Evolutionary conservation across 169 alveolate genomes (phyloP), one percentile per base, ranked within the genome.

Genomic region (Amoebophrya sp.): DNA sequence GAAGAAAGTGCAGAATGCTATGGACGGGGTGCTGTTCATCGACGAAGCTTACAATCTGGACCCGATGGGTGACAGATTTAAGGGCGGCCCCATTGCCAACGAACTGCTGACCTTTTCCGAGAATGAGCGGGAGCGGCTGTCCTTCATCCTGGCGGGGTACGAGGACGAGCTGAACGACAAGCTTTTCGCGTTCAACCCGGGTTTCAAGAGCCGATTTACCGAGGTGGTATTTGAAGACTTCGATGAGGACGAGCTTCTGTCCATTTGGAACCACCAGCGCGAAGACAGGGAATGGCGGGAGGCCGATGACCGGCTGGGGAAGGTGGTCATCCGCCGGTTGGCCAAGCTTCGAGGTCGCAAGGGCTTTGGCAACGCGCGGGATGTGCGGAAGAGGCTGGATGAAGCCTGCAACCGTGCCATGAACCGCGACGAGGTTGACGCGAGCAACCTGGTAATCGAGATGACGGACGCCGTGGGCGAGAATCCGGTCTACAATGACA

Each of bases 361-460:
- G 53, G 93, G 93, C 77, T 92, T 92, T 77, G 91, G 93, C 77
- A 92, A 92, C 38, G 93, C 93, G 47, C 29, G 93, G 23, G 93
- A 0, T 12, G 89, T 77, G 40, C 89, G 89, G 89, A 23, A 47
- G 66, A 47, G 66, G 29, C 89, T 33, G 40, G 89, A n/a, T 0
- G 89, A 77, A 23, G 40, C 40, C 14, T 2, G 0, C 40, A 23
- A 3, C 23, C 40, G 40, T 38, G 39, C 12, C 25, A n/a, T 3
- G 89, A 25, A 12, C 23, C 89, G 89, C 40, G 40, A 1, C 1
- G 40, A 77, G 0, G 10, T 35, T n/a, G n/a, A 54, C 40, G 32
- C 23, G 39, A 32, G 18, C 38, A 25, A 23, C n/a, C 23, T n/a
- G 12, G 89, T 35, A 39, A 7, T 77, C 32, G 39, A 35, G 25